A percentile compares a stretch with the other conserved stretches of the same genome.
Conservation (phyloP, 75 land plant species). For the Gnetum montanum region DNA sequence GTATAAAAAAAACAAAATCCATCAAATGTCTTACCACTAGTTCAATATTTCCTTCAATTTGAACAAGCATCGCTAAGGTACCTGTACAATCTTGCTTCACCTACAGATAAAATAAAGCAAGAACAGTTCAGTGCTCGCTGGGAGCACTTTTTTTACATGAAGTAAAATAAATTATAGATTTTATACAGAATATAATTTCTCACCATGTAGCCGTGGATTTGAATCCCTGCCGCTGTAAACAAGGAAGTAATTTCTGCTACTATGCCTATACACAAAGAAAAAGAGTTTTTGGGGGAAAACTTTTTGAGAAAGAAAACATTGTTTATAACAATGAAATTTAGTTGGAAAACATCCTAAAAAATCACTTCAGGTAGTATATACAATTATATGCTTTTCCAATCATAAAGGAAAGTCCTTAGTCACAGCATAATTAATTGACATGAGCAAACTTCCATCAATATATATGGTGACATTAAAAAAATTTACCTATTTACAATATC, state of each 20-base stretch:
- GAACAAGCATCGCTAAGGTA: constrained; percentile 80
- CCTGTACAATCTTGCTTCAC: constrained; percentile 63
- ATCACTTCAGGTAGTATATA: background rate
- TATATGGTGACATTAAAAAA: no score
- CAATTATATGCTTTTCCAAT: background rate
- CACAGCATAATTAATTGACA: background rate
- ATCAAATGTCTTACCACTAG: constrained; percentile 43
- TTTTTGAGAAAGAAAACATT: background rate
- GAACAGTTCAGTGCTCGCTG: background rate
- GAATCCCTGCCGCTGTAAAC: constrained; percentile 61
- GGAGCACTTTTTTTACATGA: background rate
- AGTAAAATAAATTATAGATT: background rate
- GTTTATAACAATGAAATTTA: background rate
- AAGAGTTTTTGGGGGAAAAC: background rate
- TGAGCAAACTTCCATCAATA: no score
- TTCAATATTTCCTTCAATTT: constrained; percentile 61
- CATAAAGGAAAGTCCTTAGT: background rate
- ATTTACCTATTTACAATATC: background rate
- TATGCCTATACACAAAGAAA: constrained; percentile 40
- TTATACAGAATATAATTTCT: constrained; percentile 16
- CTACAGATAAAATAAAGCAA: constrained; percentile 23
- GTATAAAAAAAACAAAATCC: background rate
- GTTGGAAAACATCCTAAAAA: background rate
- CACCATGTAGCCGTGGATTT: constrained; percentile 82
- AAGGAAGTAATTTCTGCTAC: constrained; percentile 75